Evolutionary conservation across 164 flowering plant species (phyloP), one percentile per base, ranked within the genome.

Genomic region (Annona cherimola): DNA sequence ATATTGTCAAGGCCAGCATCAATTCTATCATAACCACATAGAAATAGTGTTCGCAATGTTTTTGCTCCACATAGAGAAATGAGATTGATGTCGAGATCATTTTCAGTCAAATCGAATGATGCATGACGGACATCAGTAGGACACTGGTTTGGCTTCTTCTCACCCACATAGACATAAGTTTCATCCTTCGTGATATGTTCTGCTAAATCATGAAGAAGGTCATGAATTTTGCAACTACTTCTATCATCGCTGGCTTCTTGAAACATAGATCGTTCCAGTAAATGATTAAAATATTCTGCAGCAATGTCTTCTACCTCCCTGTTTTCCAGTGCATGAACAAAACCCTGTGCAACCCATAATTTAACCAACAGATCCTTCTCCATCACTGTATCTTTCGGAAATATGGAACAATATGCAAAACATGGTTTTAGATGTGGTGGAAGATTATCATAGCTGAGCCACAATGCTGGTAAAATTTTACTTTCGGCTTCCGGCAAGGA

Each of bases 281-380:
- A 46, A 35, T 60, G 43, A 45, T 46, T 42, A 8, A 75, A 71
- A 40, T 46, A 71, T 39, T 67, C 71, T 2, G 6, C 62, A 9
- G 67, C 78, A 4, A 67, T 19, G 18, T 4, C 35, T 35, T 75
- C 78, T 43, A 50, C 11, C 45, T 14, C 64, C 26, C 14, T 61
- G 8, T 16, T 16, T 61, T 19, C 39, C 39, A 19, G 40, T 14
- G 41, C 4, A 5, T 8, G 3, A 2, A 71, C 54, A 26, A 64
- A 66, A 66, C 71, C 77, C 70, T 70, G 45, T 6, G 77, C 66
- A 70, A 75, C 59, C 77, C 77, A 75, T 41, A 70, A 39, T 61
- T 61, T 42, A 40, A 70, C 65, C 40, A 75, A 16, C 12, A 0
- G 5, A 18, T 66, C 70, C 39, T 61, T 66, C 1, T 54, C 42